Conservation (phyloP, 2,329 filamentous ascomycete genomes). For the Diaporthe sp. region DNA sequence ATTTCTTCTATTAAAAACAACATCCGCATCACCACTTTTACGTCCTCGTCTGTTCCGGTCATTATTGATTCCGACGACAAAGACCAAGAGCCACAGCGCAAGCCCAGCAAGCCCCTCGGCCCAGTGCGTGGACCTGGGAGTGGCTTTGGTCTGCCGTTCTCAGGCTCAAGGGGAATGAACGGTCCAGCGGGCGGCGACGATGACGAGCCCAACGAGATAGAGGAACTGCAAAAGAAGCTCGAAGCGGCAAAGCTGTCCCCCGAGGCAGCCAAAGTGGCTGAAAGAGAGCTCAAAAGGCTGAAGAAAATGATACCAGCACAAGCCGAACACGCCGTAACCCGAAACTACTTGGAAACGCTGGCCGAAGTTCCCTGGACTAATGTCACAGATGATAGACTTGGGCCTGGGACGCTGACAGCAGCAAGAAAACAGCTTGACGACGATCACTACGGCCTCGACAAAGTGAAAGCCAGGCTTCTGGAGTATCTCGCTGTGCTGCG, state of each 20-base stretch:
- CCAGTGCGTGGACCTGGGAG: slow-evolving; percentile 44
- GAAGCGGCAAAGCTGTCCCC: slow-evolving; percentile 84
- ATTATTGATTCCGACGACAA: slow-evolving; percentile 69
- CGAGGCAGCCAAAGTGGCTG: slow-evolving; percentile 91
- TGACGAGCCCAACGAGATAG: slow-evolving; percentile 89
- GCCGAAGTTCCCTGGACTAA: slow-evolving; percentile 94
- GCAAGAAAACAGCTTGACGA: slow-evolving; percentile 93
- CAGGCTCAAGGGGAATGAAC: slow-evolving; percentile 46
- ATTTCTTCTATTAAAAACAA: slow-evolving; percentile 88
- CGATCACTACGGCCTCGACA: slow-evolving; percentile 96
- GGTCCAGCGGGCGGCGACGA: slow-evolving; percentile 71
- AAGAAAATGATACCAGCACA: slow-evolving; percentile 97
- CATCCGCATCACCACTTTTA: slow-evolving; percentile 86
- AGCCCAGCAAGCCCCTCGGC: slow-evolving; percentile 48
- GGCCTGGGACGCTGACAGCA: slow-evolving; percentile 80
- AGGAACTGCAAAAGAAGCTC: slow-evolving; percentile 91
- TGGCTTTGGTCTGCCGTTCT: slow-evolving; percentile 47
- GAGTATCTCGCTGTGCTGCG: slow-evolving; percentile 98
- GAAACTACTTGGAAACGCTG: slow-evolving; percentile 94
- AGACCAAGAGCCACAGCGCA: slow-evolving; percentile 61
- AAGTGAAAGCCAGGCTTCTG: slow-evolving; percentile 95
- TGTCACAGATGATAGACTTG: slow-evolving; percentile 87
- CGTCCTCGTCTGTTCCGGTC: slow-evolving; percentile 74
- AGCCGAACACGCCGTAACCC: slow-evolving; percentile 93
- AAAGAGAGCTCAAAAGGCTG: slow-evolving; percentile 87